These are phyloP conservation scores for Apiospora marii DNA, from an alignment of 2,329 filamentous ascomycete species.

Conservation along the genomic window DNA sequence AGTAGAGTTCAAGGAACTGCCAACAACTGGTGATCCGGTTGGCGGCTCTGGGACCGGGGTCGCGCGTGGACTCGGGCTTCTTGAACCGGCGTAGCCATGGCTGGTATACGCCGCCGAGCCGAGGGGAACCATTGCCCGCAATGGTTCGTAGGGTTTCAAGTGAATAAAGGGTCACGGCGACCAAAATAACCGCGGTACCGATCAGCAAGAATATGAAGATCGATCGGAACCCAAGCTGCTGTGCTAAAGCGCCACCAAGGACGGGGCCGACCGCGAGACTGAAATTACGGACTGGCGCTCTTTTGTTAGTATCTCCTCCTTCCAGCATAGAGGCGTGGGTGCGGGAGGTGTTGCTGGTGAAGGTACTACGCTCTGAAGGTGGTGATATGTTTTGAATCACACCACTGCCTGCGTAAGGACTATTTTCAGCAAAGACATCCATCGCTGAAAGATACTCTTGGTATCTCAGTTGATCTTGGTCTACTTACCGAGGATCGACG, in stretches of 20 bases:
- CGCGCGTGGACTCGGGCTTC: conserved; percentile 22
- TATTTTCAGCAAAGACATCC: background rate
- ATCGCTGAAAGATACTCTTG: too few relatives aligned
- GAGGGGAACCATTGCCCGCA: conserved; percentile 25
- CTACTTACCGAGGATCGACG: conserved; percentile 52
- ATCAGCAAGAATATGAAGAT: conserved; percentile 28
- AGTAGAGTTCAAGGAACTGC: too few relatives aligned
- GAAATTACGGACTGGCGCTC: conserved; percentile 36
- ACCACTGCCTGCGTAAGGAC: conserved; percentile 35
- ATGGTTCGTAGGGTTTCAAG: conserved; percentile 27
- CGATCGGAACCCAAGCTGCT: conserved; percentile 22
- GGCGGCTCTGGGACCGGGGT: conserved; percentile 28
- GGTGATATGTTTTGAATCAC: conserved; percentile 44
- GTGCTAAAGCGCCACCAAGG: conserved; percentile 22
- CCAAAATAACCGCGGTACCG: conserved; percentile 29
- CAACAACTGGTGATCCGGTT: too few relatives aligned
- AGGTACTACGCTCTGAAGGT: conserved; percentile 37
- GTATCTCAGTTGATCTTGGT: too few relatives aligned
- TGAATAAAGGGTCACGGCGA: conserved; percentile 34
- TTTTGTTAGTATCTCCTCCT: background rate
- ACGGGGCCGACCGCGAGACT: conserved; percentile 44
- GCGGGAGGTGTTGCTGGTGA: conserved; percentile 32
- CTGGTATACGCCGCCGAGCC: conserved; percentile 25
- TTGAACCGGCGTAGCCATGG: conserved; percentile 29
- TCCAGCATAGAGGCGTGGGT: background rate